These are phyloP conservation scores for Cryoendolithus antarcticus DNA, from an alignment of 2,329 filamentous ascomycete species.

Conservation along the genomic window DNA sequence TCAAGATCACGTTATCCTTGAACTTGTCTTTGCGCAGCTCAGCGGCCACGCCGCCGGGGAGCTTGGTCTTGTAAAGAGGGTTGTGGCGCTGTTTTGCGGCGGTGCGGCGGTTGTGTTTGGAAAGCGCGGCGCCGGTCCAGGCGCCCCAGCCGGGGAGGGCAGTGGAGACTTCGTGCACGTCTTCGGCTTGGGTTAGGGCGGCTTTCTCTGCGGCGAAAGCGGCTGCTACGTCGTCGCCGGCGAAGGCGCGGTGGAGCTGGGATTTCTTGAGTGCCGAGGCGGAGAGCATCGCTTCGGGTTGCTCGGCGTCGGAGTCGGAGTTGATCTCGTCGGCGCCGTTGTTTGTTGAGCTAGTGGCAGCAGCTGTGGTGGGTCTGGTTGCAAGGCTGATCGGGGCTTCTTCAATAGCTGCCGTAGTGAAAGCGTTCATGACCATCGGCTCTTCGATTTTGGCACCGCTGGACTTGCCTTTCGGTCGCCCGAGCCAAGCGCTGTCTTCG, in stretches of 20 bases:
- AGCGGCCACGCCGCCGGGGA: slow-evolving; percentile 57
- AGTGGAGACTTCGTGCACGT: slow-evolving; percentile 68
- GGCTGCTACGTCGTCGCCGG: slow-evolving; percentile 68
- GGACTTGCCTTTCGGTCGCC: slow-evolving; percentile 12
- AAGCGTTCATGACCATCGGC: no score
- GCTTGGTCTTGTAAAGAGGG: slow-evolving; percentile 46
- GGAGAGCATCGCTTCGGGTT: slow-evolving; percentile 14
- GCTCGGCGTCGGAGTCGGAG: slow-evolving; percentile 16
- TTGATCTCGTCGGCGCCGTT: slow-evolving; percentile 7
- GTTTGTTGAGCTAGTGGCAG: slow-evolving; percentile 1
- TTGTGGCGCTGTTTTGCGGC: slow-evolving; percentile 39
- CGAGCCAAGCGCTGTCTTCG: slow-evolving; percentile 5
- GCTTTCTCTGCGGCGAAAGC: slow-evolving; percentile 75
- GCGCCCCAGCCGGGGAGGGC: slow-evolving; percentile 90
- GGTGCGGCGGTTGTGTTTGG: slow-evolving; percentile 52
- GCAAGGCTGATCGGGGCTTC: no score
- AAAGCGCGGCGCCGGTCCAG: slow-evolving; percentile 78
- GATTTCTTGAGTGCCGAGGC: slow-evolving; percentile 44
- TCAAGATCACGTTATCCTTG: slow-evolving; percentile 76
- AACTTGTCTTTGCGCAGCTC: slow-evolving; percentile 59
- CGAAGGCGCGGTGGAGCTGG: slow-evolving; percentile 69
- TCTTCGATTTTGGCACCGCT: no score
- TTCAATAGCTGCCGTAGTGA: no score
- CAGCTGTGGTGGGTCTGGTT: neutral
- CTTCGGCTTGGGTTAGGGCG: slow-evolving; percentile 59